A percentile compares a stretch with the other conserved stretches of the same genome.
Evolutionary conservation across 2,329 filamentous ascomycete genomes (phyloP).

Genomic region (Mycosphaerella sp.): DNA sequence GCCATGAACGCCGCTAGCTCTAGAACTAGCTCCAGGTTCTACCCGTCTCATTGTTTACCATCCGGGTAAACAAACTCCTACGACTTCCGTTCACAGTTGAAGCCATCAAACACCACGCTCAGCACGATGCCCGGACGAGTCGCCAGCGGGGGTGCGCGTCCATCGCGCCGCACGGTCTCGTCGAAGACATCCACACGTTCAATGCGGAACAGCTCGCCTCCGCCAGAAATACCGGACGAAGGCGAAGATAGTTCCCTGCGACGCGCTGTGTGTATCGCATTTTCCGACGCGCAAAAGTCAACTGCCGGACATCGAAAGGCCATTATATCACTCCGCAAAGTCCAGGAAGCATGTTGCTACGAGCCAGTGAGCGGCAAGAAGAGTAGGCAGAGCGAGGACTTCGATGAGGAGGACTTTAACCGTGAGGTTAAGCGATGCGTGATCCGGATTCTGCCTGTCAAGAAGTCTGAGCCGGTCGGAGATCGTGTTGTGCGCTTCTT

Average conservation of each 20-base stretch:
- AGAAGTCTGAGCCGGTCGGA: slow-evolving; percentile 84
- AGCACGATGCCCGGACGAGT: slow-evolving; percentile 31
- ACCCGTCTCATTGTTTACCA: slow-evolving; percentile 17
- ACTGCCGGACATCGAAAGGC: slow-evolving; percentile 87
- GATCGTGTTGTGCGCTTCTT: slow-evolving; percentile 82
- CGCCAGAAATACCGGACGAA: slow-evolving; percentile 59
- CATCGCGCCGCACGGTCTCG: slow-evolving; percentile 19
- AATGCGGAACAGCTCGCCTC: slow-evolving; percentile 27
- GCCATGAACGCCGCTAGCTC: slow-evolving; percentile 14
- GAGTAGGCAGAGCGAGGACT: slow-evolving; percentile 54
- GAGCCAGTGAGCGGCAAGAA: slow-evolving; percentile 48
- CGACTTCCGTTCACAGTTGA: not conserved
- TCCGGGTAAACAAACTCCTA: not conserved
- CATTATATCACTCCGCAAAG: slow-evolving; percentile 77
- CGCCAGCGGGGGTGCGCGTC: slow-evolving; percentile 20
- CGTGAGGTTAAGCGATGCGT: slow-evolving; percentile 77
- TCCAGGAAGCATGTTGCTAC: slow-evolving; percentile 75
- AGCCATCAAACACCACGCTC: not conserved
- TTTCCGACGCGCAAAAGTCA: slow-evolving; percentile 67
- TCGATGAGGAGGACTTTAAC: slow-evolving; percentile 83
- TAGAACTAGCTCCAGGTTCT: too few relatives aligned
- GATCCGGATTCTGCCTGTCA: slow-evolving; percentile 73
- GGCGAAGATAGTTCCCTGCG: slow-evolving; percentile 64
- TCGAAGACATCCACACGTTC: slow-evolving; percentile 18
- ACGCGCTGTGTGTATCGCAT: slow-evolving; percentile 58